These are phyloP conservation scores for Glonium stellatum DNA, from an alignment of 495 filamentous ascomycete species.

Conservation along the genomic window DNA sequence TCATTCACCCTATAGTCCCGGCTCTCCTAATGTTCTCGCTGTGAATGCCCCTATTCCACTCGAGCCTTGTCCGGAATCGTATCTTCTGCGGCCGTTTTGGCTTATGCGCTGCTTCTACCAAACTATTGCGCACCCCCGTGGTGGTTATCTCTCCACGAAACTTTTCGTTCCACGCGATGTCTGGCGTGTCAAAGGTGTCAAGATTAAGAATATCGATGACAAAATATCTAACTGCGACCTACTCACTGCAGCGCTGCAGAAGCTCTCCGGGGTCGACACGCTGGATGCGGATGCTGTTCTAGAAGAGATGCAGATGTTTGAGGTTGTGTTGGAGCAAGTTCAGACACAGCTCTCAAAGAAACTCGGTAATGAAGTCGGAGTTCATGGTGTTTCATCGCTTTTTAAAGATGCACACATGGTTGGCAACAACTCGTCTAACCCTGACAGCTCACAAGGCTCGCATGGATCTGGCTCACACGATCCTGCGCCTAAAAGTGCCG, in stretches of 20 bases:
- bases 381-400: constrained; percentile 58
- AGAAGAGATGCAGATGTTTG: constrained; percentile 93
- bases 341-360: constrained; percentile 71
- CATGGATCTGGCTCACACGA: constrained; percentile 40
- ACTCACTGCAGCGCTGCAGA: constrained; percentile 80
- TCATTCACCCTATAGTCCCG: constrained; percentile 60
- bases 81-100: constrained; percentile 88
- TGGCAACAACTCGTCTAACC: constrained; percentile 38
- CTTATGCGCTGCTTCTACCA: constrained; percentile 90
- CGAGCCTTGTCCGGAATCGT: constrained; percentile 85
- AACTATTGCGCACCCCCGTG: constrained; percentile 81
- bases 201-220: constrained; percentile 82
- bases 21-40: constrained; percentile 50
- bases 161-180: constrained; percentile 88
- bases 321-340: constrained; percentile 77
- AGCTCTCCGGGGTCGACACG: constrained; percentile 74
- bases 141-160: constrained; percentile 83
- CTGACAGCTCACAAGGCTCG: constrained; percentile 47
- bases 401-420: constrained; percentile 54
- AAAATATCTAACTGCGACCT: constrained; percentile 92
- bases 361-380: constrained; percentile 83
- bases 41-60: constrained; percentile 61
- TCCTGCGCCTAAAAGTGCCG: constrained; percentile 26
- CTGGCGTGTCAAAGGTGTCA: constrained; percentile 90
- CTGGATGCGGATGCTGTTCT: constrained; percentile 84